A percentile compares a stretch with the other conserved stretches of the same genome.
Conservation (phyloP, 2,329 filamentous ascomycete species). For the Curvularia sp. region DNA sequence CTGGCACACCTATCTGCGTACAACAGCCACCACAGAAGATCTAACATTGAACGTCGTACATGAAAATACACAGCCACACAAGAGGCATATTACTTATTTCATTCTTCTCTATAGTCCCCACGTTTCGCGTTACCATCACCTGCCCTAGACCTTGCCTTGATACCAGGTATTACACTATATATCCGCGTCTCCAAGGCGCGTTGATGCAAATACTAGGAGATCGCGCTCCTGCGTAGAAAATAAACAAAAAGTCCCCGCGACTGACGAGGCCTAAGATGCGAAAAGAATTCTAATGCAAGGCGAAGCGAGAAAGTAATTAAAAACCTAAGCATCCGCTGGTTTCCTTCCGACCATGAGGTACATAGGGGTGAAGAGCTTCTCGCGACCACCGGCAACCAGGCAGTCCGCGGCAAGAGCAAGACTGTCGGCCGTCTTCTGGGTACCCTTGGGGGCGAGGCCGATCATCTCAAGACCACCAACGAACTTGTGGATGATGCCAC, state of each 20-base stretch:
- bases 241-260: conserved; percentile 25
- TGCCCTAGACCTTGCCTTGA: conserved; percentile 22
- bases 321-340: conserved; percentile 58
- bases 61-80: not conserved
- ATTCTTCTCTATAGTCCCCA: conserved; percentile 14
- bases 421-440: conserved; percentile 93
- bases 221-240: conserved; percentile 19
- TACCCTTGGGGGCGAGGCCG: conserved; percentile 78
- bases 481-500: conserved; percentile 75
- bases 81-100: conserved; percentile 11
- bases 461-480: conserved; percentile 78
- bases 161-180: conserved; percentile 39
- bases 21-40: not conserved
- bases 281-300: conserved; percentile 31
- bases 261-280: conserved; percentile 17
- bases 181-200: conserved; percentile 27
- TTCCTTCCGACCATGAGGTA: conserved; percentile 96
- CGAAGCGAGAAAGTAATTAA: conserved; percentile 17
- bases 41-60: not conserved
- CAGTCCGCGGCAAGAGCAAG: conserved; percentile 82
- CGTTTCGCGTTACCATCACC: conserved; percentile 34
- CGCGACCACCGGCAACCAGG: conserved; percentile 82
- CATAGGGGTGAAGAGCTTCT: conserved; percentile 98
- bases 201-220: conserved; percentile 25
- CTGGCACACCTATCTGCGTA: not conserved